These are phyloP conservation scores for Apiospora hydei DNA, from an alignment of 2,329 filamentous ascomycete species.

Conservation along the genomic window DNA sequence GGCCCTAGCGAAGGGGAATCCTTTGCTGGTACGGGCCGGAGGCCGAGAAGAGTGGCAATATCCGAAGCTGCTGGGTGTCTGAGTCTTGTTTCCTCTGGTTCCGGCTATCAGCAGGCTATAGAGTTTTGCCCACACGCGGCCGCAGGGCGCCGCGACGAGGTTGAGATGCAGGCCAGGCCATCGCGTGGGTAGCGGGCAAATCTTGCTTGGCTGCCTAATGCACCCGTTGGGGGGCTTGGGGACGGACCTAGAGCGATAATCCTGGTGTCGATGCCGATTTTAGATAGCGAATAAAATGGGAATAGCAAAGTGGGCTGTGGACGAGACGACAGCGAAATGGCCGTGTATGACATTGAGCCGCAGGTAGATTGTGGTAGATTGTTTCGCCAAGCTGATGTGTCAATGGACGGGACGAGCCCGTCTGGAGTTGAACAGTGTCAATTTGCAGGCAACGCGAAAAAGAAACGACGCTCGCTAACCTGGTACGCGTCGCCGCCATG, in stretches of 20 bases:
- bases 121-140: slow-evolving; percentile 1
- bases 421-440: slow-evolving; percentile 3
- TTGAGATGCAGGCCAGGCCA: not conserved
- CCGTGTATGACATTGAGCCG: slow-evolving; percentile 10
- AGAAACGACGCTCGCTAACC: not conserved
- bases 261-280: slow-evolving; percentile 13
- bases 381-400: slow-evolving; percentile 12
- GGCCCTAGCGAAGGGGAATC: not conserved
- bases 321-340: slow-evolving; percentile 10
- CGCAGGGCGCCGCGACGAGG: not conserved
- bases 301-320: not conserved
- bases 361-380: slow-evolving; percentile 18
- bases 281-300: slow-evolving; percentile 5
- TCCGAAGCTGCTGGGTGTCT: slow-evolving; percentile 2
- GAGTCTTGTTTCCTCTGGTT: slow-evolving; percentile 4
- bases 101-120: slow-evolving; percentile 12
- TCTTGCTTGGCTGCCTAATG: not conserved
- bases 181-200: not conserved
- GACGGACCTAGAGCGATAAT: not conserved
- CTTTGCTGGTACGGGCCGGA: not conserved
- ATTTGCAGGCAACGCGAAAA: not conserved
- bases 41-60: slow-evolving; percentile 3
- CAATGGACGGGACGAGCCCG: slow-evolving; percentile 2
- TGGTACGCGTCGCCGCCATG: not conserved
- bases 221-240: not conserved